Conservation (phyloP, 176 grass and related monocot species). For the Oryza glaberrima region DNA sequence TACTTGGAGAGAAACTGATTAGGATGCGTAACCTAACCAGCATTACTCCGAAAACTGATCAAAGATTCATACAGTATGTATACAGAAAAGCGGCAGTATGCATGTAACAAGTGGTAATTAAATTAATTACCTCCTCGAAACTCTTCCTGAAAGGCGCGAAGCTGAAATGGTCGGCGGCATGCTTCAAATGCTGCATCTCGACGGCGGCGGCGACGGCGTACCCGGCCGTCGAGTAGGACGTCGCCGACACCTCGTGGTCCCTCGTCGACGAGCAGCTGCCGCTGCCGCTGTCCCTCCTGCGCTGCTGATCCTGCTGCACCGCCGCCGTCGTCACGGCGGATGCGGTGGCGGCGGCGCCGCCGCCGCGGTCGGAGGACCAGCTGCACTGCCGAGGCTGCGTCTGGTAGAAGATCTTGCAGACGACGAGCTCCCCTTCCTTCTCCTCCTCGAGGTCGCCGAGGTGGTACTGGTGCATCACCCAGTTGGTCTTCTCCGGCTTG, state of each 20-base stretch:
- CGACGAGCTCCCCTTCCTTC: constrained; percentile 96
- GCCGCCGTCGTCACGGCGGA: constrained; percentile 26
- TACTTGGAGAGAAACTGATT: constrained; percentile 16
- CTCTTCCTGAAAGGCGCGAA: constrained; percentile 83
- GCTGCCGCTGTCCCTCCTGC: constrained; percentile 77
- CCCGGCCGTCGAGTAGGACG: constrained; percentile 40
- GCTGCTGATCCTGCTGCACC: constrained; percentile 45
- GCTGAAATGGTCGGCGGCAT: constrained; percentile 75
- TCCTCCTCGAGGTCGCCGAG: constrained; percentile 94
- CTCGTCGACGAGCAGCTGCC: constrained; percentile 91
- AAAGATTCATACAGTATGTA: background rate
- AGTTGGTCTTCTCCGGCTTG: constrained; percentile 99
- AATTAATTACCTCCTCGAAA: constrained; percentile 77
- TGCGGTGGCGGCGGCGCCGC: background rate
- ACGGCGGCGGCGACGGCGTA: constrained; percentile 53
- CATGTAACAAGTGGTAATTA: background rate
- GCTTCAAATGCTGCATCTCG: constrained; percentile 77
- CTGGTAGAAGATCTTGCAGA: constrained; percentile 99
- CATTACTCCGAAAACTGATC: background rate
- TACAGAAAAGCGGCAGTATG: background rate
- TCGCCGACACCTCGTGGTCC: constrained; percentile 61
- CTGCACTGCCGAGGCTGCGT: constrained; percentile 93
- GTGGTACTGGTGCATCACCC: constrained; percentile 99
- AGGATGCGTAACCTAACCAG: background rate
- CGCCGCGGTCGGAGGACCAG: constrained; percentile 60